phyloP scores from a whole-genome alignment of 352 stramenopile genomes.

The Peronospora belbahrii region DNA sequence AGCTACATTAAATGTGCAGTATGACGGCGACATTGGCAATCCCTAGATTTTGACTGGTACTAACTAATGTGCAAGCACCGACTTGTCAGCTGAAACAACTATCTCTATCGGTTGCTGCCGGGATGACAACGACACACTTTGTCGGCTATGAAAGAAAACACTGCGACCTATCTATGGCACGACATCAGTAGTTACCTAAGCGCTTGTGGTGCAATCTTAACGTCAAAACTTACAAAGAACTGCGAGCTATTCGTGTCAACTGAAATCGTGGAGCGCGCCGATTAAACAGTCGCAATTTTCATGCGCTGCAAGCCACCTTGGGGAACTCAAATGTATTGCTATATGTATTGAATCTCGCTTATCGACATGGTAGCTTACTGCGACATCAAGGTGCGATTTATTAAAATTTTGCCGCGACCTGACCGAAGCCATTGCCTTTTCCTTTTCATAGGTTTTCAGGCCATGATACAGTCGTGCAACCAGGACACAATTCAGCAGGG shows the following conservation, averaged over 20 bases:
- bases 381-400: conserved; percentile 94
- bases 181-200: conserved; percentile 89
- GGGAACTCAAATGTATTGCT: conserved; percentile 92
- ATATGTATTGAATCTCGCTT: conserved; percentile 88
- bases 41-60: too few relatives aligned
- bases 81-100: conserved; percentile 82
- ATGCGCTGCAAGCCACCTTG: conserved; percentile 90
- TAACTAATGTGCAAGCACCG: too few relatives aligned
- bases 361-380: conserved; percentile 91
- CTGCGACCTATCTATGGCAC: conserved; percentile 90
- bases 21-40: conserved; percentile 45
- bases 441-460: conserved; percentile 65
- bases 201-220: conserved; percentile 88
- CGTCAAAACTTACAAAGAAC: conserved; percentile 76
- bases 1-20: conserved; percentile 52
- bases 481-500: conserved; percentile 90
- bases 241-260: conserved; percentile 92
- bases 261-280: conserved; percentile 86
- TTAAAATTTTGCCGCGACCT: conserved; percentile 93
- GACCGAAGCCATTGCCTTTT: conserved; percentile 85
- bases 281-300: conserved; percentile 89
- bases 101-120: conserved; percentile 90
- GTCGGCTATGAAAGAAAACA: conserved; percentile 90
- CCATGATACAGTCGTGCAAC: conserved; percentile 86
- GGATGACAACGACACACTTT: conserved; percentile 95